Base-by-base conservation (phyloP, 176 grass and related monocot genomes). In the Bromus sterilis region DNA sequence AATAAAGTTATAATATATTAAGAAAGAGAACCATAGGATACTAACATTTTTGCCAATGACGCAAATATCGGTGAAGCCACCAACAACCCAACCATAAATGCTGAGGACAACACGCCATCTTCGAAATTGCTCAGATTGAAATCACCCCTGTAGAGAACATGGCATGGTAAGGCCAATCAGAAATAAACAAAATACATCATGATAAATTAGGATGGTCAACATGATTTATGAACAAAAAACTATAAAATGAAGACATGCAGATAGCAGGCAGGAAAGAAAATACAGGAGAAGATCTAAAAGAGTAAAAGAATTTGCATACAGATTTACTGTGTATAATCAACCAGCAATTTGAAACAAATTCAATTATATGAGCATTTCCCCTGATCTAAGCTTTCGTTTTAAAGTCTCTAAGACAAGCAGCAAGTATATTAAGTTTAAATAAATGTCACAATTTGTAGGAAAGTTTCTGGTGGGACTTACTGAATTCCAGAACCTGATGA, bases 71-170 rank as follows among this genome's bases (percentile, higher is more conserved):
- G 93, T 1, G 93, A 99, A 80, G 96, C 85, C 11, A 99, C 71
- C 80, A 99, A 79, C 56, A 99, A 64, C n/a, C 96, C 96, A 80
- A 96, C 97, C 97, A 99, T 99, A 84, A 99, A 99, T 71, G 93
- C 93, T 36, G 97, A 99, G n/a, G 97, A 99, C 46, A 99, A 78
- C 40, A 95, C 70, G 29, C 97, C 97, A 85, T 99, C 97, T 93
- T 99, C 87, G 88, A 93, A 93, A 82, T 99, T 87, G 80, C 61
- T 90, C n/a, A 99, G 89, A 86, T 91, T 85, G 49, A 99, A 99
- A 31, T 91, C 97, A 26, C 93, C 96, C 81, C 96, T 99, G 79
- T 36, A 81, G 11, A 31, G 18, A 65, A 85, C 40, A 83, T 62
- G 49, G 28, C 28, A 42, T 30, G 14, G 29, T 62, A 83, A 85